Percentiles rank a stretch among this genome's conserved stretches.
These are phyloP conservation scores for Parathielavia appendiculata DNA, from an alignment of 495 filamentous ascomycete species.

Conservation along the genomic window DNA sequence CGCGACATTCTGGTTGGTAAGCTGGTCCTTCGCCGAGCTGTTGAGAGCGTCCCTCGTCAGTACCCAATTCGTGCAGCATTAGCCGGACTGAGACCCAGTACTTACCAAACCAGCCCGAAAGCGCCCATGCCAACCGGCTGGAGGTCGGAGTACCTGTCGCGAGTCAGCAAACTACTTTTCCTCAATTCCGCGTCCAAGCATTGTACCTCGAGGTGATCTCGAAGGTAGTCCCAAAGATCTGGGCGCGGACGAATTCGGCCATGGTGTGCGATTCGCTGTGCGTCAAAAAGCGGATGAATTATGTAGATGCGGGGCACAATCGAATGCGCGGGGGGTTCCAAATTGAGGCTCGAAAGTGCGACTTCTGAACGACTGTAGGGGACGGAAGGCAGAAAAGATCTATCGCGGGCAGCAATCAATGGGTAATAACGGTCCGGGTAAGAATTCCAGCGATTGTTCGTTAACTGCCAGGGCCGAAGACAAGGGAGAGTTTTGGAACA, in stretches of 20 bases:
- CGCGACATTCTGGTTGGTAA: conserved; percentile 89
- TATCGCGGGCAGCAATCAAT: neutral
- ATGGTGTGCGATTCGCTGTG: conserved; percentile 43
- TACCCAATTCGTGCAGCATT: neutral
- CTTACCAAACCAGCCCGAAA: conserved; percentile 95
- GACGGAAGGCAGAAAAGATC: neutral
- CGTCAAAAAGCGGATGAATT: conserved; percentile 4
- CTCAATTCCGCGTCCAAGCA: conserved; percentile 17
- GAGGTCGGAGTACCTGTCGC: conserved; percentile 82
- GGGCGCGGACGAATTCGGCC: conserved; percentile 98
- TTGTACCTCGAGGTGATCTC: conserved; percentile 96
- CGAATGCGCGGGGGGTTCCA: neutral
- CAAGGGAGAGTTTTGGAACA: neutral
- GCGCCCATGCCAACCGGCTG: conserved; percentile 99
- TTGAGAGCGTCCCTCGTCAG: conserved; percentile 23
- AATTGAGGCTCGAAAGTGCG: no score
- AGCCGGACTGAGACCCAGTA: neutral
- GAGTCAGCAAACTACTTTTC: conserved; percentile 19
- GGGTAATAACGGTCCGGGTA: no score
- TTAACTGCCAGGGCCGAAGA: neutral
- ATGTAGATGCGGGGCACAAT: conserved; percentile 7
- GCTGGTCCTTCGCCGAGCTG: conserved; percentile 95
- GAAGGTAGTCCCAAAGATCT: conserved; percentile 99
- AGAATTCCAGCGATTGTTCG: neutral
- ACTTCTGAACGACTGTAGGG: neutral